A percentile compares a stretch with the other conserved stretches of the same genome.
phyloP scores from a whole-genome alignment of 1,139 yeast species.

The Hyphopichia burtonii region DNA sequence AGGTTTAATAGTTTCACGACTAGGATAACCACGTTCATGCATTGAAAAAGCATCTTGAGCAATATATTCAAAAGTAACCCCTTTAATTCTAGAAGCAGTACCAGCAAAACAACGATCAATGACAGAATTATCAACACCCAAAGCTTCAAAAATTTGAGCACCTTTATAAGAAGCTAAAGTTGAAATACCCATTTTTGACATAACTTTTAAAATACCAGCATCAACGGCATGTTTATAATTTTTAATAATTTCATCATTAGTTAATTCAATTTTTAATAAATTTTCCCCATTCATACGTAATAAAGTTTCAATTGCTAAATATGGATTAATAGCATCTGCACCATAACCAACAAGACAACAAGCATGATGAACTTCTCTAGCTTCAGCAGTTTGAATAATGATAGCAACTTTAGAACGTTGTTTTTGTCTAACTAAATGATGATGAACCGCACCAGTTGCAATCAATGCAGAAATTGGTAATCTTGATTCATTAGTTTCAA shows the following conservation, averaged over 20 bases:
- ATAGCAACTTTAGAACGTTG: slow-evolving; percentile 95
- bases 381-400: slow-evolving; percentile 91
- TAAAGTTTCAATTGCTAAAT: slow-evolving; percentile 87
- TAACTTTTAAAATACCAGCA: slow-evolving; percentile 90
- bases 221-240: slow-evolving; percentile 85
- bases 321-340: slow-evolving; percentile 95
- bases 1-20: slow-evolving; percentile 69
- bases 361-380: slow-evolving; percentile 95
- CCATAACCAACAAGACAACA: slow-evolving; percentile 96
- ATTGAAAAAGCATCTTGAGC: slow-evolving; percentile 95
- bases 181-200: slow-evolving; percentile 99
- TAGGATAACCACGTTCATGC: slow-evolving; percentile 90
- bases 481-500: slow-evolving; percentile 55
- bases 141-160: slow-evolving; percentile 96
- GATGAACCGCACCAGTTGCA: slow-evolving; percentile 98
- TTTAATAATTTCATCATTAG: slow-evolving; percentile 59
- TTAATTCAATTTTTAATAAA: slow-evolving; percentile 59
- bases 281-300: slow-evolving; percentile 82
- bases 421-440: slow-evolving; percentile 91
- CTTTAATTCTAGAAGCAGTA: slow-evolving; percentile 94
- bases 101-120: slow-evolving; percentile 96
- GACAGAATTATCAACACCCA: slow-evolving; percentile 93
- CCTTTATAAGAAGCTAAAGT: slow-evolving; percentile 97
- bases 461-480: slow-evolving; percentile 85
- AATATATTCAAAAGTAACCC: slow-evolving; percentile 91